Base-by-base conservation (phyloP, 2,329 filamentous ascomycete species). In the Phyllosticta paracitricarpa region DNA sequence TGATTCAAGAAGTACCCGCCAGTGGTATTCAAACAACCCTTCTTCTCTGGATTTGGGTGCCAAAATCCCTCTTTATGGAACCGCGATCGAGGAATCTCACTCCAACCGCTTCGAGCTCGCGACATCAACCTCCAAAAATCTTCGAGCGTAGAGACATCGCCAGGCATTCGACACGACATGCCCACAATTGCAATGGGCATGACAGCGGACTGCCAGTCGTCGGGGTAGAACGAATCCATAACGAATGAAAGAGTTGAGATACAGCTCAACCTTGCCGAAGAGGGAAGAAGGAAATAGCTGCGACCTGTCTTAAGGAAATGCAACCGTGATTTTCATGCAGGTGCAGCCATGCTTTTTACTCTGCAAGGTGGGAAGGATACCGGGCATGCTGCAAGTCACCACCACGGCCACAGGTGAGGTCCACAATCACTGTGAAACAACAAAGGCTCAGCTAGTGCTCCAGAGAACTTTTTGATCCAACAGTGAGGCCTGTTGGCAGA, bases 51-150 rank as follows among this genome's bases (percentile, higher is more conserved):
- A 56, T 65, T 63, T 3, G 75, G 75, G 63, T 76, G 74, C 64
- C 74, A 76, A 63, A 69, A 71, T 2, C 69, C 72, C 22, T 69
- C 67, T 1, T 68, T 61, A 62, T 72, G 74, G 48, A 74, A 69
- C 2, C 75, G 66, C n/a, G 72, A 69, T 17, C 68, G 63, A 5
- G 75, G 76, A 8, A 76, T 72, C 8, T 69, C 63, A 2, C 73
- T 68, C 64, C 65, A 69, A 1, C 70, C 68, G 7, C 69, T 68
- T 12, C 71, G 67, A 14, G 64, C 68, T 26, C 68, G 63, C 35
- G 73, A 61, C 57, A 75, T 64, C 57, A 72, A 63, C 33, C 73
- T 67, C 71, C 72, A 75, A 30, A 75, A 66, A 6, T 67, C 65
- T 54, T 74, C 69, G 0, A 68, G 65, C 0, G 67, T 68, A 10